phyloP scores from a whole-genome alignment of 2,329 filamentous ascomycete genomes.

The Pseudogymnoascus sp. region DNA sequence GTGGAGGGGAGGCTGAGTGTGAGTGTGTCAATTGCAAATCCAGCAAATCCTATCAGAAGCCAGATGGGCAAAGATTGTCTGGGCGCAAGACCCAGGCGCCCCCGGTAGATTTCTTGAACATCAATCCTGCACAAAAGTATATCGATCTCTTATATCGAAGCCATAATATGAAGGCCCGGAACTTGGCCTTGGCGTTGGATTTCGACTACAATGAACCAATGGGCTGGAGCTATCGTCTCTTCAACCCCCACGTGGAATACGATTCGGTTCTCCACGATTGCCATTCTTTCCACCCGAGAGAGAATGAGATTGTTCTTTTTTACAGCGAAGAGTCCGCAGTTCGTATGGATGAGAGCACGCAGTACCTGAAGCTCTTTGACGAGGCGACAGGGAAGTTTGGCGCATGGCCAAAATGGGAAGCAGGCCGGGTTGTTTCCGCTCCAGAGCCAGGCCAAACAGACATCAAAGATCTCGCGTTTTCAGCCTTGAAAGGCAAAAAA shows the following conservation, averaged over 20 bases:
- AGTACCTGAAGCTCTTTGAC: not conserved
- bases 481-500: not conserved
- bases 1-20: slow-evolving; percentile 1
- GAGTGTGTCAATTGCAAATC: slow-evolving; percentile 7
- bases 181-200: not conserved
- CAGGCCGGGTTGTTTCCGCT: not conserved
- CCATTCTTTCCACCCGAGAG: slow-evolving; percentile 10
- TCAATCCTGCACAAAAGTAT: not conserved
- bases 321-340: not conserved
- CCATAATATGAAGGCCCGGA: not conserved
- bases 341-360: not conserved
- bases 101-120: not conserved
- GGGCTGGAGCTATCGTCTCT: not conserved
- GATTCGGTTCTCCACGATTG: not conserved
- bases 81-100: not conserved
- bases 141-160: slow-evolving; percentile 6
- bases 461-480: not conserved
- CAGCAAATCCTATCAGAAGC: not conserved
- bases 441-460: not conserved
- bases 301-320: slow-evolving; percentile 10
- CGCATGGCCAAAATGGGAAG: slow-evolving; percentile 4
- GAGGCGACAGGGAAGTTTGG: not conserved
- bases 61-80: not conserved
- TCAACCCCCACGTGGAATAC: not conserved
- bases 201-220: not conserved